phyloP scores from a whole-genome alignment of 768 basidiomycete genomes.

The Boletus subcaerulescens region DNA sequence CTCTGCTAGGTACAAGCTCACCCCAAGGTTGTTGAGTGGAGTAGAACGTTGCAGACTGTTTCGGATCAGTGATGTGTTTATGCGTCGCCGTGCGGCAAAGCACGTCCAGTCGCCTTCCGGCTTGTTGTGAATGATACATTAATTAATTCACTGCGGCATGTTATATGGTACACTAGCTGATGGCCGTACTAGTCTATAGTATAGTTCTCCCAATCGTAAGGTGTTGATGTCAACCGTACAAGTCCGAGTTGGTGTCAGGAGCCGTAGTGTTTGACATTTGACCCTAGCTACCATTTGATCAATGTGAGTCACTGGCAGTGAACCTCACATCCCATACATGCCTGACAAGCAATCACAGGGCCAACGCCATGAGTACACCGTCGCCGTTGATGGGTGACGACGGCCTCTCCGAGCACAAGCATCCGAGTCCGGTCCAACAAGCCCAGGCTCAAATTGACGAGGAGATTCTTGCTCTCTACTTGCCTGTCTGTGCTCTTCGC shows the following conservation, averaged over 20 bases:
- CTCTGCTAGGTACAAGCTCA: constrained; percentile 60
- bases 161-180: not conserved
- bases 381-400: not conserved
- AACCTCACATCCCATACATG: not conserved
- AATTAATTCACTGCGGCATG: not conserved
- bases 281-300: not conserved
- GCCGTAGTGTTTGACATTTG: too few relatives aligned
- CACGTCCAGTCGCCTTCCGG: not conserved
- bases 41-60: constrained; percentile 59
- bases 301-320: not conserved
- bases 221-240: too few relatives aligned
- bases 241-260: too few relatives aligned
- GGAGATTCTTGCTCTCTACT: not conserved
- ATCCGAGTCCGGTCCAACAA: not conserved
- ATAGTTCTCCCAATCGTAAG: too few relatives aligned
- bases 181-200: not conserved
- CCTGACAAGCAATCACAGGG: not conserved
- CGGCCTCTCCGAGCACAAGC: not conserved
- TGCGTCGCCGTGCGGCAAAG: not conserved
- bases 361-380: not conserved
- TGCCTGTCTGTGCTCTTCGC: constrained; percentile 2
- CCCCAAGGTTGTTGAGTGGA: constrained; percentile 72
- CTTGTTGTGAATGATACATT: not conserved
- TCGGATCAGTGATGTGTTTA: constrained; percentile 10
- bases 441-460: not conserved